Base-by-base conservation (phyloP, 805 yeast species). In the Metschnikowia henanensis region DNA sequence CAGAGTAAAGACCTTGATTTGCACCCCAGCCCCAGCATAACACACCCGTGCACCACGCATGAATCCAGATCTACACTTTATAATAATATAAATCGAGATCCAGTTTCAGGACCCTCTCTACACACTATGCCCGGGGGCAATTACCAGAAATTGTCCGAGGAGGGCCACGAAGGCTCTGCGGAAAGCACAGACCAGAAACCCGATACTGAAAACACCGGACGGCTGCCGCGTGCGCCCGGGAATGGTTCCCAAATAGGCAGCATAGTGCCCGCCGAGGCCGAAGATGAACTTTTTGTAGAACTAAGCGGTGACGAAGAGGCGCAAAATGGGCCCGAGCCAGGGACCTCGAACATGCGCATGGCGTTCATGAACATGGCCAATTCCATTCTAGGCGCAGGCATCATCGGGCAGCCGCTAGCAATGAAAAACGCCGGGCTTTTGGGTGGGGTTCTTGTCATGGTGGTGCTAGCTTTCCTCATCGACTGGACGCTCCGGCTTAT, bases 301-400 rank as follows among this genome's bases (percentile, higher is more conserved):
- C 23, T 39, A 23, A 46, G 36, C n/a, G 45, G 39, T 31, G 44
- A 41, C 22, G 39, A n/a, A 8, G 32, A 39, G 21, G 33, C 37
- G 21, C 21, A 29, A 36, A 23, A 44, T 23, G 30, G 23, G 9
- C 16, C 30, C 38, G 6, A 43, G 13, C 9, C 51, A 17, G 74
- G 73, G 4, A 59, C 61, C 17, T 68, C 75, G 10, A 59, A 53
- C 48, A 73, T 91, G 75, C 78, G 76, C 45, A 85, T 85, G 88
- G 97, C 97, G 5, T 90, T 91, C 58, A 87, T 91, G 95, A 92
- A 92, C 64, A 90, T 91, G 96, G 95, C 97, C 8, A 91, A 91
- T 64, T 84, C 95, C 16, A 92, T 92, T 48, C 72, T 92, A 6
- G 98, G 98, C 0, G 97, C 98, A 0, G 98, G 98, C 6, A 87